Conservation (phyloP, 1,284 basidiomycete species). For the Heterobasidion annosum region DNA sequence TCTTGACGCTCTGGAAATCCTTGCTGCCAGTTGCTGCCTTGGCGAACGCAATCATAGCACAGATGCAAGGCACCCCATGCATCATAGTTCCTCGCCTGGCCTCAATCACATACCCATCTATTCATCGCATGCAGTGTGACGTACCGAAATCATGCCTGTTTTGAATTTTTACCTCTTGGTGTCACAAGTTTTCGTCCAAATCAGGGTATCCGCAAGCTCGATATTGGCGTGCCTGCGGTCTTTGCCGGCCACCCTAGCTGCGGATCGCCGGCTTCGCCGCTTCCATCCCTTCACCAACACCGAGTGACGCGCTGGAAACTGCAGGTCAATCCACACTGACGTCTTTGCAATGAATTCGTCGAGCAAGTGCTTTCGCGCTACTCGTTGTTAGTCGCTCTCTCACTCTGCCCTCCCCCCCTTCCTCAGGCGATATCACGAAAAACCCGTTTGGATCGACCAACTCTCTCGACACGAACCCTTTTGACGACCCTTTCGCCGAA, state of each 20-base stretch:
- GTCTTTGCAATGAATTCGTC: background rate
- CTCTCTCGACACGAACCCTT: conserved; percentile 76
- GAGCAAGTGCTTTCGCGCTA: background rate
- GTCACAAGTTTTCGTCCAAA: too few species aligned
- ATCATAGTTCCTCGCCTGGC: too few species aligned
- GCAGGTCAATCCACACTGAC: background rate
- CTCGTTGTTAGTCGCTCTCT: background rate
- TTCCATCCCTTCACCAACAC: background rate
- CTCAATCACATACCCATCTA: too few species aligned
- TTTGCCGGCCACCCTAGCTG: background rate
- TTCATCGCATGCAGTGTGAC: too few species aligned
- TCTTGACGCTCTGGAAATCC: background rate
- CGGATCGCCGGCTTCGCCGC: background rate
- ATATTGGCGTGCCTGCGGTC: too few species aligned
- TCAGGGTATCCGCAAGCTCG: too few species aligned
- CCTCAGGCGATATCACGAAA: conserved; percentile 20
- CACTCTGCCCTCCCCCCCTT: background rate
- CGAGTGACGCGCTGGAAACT: background rate
- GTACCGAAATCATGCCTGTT: too few species aligned
- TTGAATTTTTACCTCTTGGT: too few species aligned
- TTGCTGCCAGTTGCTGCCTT: background rate
- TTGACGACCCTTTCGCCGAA: conserved; percentile 56
- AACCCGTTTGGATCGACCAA: conserved; percentile 81
- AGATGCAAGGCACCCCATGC: too few species aligned
- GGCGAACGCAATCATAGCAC: too few species aligned